phyloP scores from a whole-genome alignment of 2,329 filamentous ascomycete species.

The Aspergillus glaucus region DNA sequence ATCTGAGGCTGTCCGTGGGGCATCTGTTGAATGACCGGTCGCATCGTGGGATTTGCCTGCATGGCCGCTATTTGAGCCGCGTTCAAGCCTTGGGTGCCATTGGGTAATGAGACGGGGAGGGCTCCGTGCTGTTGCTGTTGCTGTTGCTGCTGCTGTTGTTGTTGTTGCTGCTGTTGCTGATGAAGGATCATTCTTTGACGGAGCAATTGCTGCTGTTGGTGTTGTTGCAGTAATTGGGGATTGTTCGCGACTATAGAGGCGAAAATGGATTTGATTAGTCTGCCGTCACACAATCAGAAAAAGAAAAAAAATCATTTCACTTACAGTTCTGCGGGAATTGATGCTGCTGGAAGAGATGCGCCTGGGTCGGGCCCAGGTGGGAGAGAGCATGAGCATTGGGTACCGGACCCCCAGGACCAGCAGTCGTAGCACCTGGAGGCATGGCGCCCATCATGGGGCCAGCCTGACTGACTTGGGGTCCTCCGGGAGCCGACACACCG shows the following conservation, averaged over 20 bases:
- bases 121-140: conserved; percentile 30
- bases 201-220: conserved; percentile 23
- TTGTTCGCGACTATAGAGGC: conserved; percentile 31
- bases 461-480: conserved; percentile 55
- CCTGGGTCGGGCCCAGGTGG: conserved; percentile 51
- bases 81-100: conserved; percentile 35
- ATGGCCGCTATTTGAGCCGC: conserved; percentile 40
- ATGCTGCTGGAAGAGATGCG: conserved; percentile 49
- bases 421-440: conserved; percentile 52
- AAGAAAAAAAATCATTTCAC: conserved; percentile 13
- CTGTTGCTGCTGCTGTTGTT: conserved; percentile 21
- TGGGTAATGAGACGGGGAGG: conserved; percentile 35
- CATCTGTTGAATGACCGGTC: conserved; percentile 32
- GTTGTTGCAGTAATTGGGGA: conserved; percentile 43
- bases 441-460: conserved; percentile 60
- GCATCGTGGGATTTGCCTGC: conserved; percentile 37
- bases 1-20: conserved; percentile 36
- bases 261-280: background rate
- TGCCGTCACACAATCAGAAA: background rate
- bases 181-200: conserved; percentile 22
- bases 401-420: conserved; percentile 43
- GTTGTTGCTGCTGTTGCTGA: conserved; percentile 19
- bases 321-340: conserved; percentile 38
- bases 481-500: conserved; percentile 53
- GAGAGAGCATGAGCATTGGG: conserved; percentile 56